Percentiles rank a stretch among this genome's conserved stretches.
Conservation (phyloP, 768 basidiomycete genomes). For the Melanogaster broomeanus region DNA sequence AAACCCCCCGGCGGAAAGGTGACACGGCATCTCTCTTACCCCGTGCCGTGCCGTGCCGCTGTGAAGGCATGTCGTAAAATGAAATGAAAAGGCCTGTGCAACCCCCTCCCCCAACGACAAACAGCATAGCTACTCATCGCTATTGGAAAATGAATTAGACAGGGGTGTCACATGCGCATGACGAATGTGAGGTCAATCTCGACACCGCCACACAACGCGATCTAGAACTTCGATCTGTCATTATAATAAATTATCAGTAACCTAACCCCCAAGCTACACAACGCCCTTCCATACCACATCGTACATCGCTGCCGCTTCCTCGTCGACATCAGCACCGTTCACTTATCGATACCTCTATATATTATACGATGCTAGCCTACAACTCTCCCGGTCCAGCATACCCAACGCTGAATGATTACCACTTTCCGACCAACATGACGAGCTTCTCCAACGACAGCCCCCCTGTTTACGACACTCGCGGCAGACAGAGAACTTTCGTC, state of each 20-base stretch:
- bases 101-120: too few species aligned
- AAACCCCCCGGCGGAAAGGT: too few species aligned
- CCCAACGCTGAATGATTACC: conserved; percentile 6
- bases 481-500: conserved; percentile 44
- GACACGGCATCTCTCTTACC: too few species aligned
- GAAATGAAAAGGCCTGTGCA: too few species aligned
- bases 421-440: conserved; percentile 7
- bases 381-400: conserved; percentile 3
- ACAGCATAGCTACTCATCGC: too few species aligned
- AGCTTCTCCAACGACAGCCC: conserved; percentile 22
- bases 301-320: conserved; percentile 2
- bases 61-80: too few species aligned
- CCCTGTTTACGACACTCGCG: conserved; percentile 41
- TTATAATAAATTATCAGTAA: conserved; percentile 13
- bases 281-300: neutral
- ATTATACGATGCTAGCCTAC: conserved; percentile 21
- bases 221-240: conserved; percentile 22
- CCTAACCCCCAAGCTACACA: conserved; percentile 6
- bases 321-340: conserved; percentile 6
- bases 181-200: conserved; percentile 25
- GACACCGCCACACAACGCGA: conserved; percentile 23
- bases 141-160: too few species aligned
- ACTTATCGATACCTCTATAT: neutral
- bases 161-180: too few species aligned
- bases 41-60: too few species aligned